Base-by-base conservation (phyloP, 176 grass and related monocot genomes). In the Cocos nucifera region DNA sequence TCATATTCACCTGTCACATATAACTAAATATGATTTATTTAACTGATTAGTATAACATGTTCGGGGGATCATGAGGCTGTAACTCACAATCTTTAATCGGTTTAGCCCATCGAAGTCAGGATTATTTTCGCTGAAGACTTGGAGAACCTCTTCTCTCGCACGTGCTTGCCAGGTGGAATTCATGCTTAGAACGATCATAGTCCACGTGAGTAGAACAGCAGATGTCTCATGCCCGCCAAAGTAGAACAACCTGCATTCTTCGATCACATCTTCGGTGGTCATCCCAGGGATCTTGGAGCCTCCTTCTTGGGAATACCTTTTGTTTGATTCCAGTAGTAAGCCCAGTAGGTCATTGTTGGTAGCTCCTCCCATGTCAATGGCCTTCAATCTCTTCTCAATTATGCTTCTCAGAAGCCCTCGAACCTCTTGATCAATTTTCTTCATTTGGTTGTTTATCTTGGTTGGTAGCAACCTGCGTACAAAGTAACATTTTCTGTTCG, bases 191-290 rank as follows among this genome's bases (percentile, higher is more conserved):
- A 66, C 51, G 24, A 89, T 27, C 50, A 89, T 67, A 7, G 90
- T 86, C 90, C 90, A 95, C 26, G 86, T 95, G 21, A 95, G 85
- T 63, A 95, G 58, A n/a, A 84, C 75, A 8, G 86, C 73, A 49
- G 90, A 89, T 20, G 86, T 89, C 77, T 95, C 86, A 58, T 86
- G 79, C 50, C 86, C 86, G 1, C 80, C 90, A 58, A 95, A 90
- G 67, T 95, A 95, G 65, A 95, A 95, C 18, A 95, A 53, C 64
- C 87, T 87, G 77, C 90, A 95, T 73, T 95, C 86, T 49, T 79
- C 80, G 12, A 95, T 90, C 22, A 95, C 53, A 2, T 95, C 86
- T 2, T 82, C 61, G 17, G 75, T 84, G 22, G 64, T 87, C 77
- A 95, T 84, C 27, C 72, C 69, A 7, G 75, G 56, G 39, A 66